These are phyloP conservation scores for Ogataea paraovalis DNA, from an alignment of 805 yeast species.

Conservation along the genomic window DNA sequence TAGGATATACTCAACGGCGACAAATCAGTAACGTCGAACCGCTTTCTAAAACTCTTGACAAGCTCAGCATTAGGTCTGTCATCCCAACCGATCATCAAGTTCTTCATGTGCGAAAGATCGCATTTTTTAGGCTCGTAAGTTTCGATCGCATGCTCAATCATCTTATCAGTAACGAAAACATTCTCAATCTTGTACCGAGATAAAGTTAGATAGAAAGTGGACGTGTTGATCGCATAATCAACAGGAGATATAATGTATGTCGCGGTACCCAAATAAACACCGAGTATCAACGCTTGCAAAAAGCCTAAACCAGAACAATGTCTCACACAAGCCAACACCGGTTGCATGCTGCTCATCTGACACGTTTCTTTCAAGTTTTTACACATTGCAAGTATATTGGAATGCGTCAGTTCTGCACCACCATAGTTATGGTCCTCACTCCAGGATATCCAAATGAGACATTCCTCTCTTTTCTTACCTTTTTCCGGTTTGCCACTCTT, in stretches of 20 bases:
- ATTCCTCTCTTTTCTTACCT: constrained; percentile 31
- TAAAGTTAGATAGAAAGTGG: constrained; percentile 61
- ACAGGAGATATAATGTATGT: constrained; percentile 77
- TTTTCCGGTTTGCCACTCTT: constrained; percentile 16
- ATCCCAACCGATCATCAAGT: constrained; percentile 77
- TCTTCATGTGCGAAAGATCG: constrained; percentile 60
- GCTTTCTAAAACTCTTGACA: constrained; percentile 52
- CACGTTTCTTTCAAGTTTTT: constrained; percentile 91
- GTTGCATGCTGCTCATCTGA: constrained; percentile 64
- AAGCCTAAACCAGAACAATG: constrained; percentile 86
- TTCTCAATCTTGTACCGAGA: constrained; percentile 81
- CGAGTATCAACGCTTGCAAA: constrained; percentile 76
- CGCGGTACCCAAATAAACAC: constrained; percentile 81
- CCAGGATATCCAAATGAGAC: constrained; percentile 62
- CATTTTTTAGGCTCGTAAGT: constrained; percentile 48
- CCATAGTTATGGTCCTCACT: constrained; percentile 67
- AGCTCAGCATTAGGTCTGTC: constrained; percentile 67
- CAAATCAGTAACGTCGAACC: constrained; percentile 61
- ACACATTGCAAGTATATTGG: constrained; percentile 69
- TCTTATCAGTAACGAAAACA: constrained; percentile 76
- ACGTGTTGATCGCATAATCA: constrained; percentile 72
- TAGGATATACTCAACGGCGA: constrained; percentile 68
- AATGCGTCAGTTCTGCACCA: constrained; percentile 56
- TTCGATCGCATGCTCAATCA: constrained; percentile 70
- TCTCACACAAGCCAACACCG: constrained; percentile 82